Evolutionary conservation across 495 filamentous ascomycete species (phyloP).

Genomic region (Pyrenula aspistea): DNA sequence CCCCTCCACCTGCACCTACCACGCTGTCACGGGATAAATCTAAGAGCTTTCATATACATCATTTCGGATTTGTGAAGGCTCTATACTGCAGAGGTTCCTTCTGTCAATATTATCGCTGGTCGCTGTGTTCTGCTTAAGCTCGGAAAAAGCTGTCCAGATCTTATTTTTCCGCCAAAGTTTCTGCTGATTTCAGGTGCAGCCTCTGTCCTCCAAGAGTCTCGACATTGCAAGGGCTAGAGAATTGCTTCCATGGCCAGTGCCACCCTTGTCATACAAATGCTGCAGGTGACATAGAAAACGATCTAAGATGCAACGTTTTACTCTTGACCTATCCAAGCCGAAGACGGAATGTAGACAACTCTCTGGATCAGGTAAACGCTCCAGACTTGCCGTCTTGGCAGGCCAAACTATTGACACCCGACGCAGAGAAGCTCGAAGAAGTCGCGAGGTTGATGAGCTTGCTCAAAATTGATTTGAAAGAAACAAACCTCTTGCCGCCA

Average conservation of each 20-base stretch:
- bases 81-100: too few species aligned
- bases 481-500: slow-evolving; percentile 37
- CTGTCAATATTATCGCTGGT: too few species aligned
- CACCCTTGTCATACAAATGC: neutral
- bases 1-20: neutral
- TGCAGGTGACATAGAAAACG: neutral
- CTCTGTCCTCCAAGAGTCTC: neutral
- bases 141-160: neutral
- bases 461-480: slow-evolving; percentile 44
- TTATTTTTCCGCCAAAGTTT: neutral
- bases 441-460: slow-evolving; percentile 46
- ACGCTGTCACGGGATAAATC: neutral
- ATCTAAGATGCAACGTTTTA: neutral
- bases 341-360: slow-evolving; percentile 18
- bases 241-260: neutral
- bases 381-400: too few species aligned
- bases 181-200: too few species aligned
- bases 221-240: neutral
- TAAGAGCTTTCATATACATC: too few species aligned
- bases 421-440: slow-evolving; percentile 50
- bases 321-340: neutral
- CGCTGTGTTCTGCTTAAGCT: too few species aligned
- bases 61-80: too few species aligned
- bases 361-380: slow-evolving; percentile 19
- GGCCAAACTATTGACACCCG: neutral